These are phyloP conservation scores for Fagopyrum tataricum DNA, from an alignment of 148 eudicot species.

Conservation along the genomic window DNA sequence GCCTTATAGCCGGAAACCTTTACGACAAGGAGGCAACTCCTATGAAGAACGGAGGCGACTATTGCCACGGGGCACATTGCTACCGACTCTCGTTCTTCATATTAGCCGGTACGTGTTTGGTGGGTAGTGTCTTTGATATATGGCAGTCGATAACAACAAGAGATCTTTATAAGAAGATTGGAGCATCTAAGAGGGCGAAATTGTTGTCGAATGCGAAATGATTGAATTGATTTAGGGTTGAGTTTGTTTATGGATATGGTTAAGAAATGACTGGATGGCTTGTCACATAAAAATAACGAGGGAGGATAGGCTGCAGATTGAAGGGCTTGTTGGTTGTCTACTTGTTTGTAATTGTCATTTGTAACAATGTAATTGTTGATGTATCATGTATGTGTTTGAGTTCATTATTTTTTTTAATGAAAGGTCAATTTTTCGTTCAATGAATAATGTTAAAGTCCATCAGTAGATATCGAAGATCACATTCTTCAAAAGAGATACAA, in stretches of 20 bases:
- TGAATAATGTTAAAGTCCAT: too few relatives aligned
- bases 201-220: neutral
- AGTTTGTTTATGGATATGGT: neutral
- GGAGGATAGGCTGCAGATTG: neutral
- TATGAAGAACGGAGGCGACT: conserved; percentile 64
- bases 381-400: neutral
- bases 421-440: neutral
- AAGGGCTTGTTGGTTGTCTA: neutral
- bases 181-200: conserved; percentile 32
- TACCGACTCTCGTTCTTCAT: conserved; percentile 60
- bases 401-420: neutral
- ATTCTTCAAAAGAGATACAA: too few relatives aligned
- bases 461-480: too few relatives aligned
- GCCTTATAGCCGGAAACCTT: conserved; percentile 74
- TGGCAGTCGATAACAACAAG: conserved; percentile 45
- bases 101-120: conserved; percentile 55
- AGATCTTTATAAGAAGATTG: conserved; percentile 44
- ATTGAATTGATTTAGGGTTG: neutral
- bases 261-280: neutral
- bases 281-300: neutral
- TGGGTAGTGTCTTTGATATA: conserved; percentile 57
- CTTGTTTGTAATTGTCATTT: neutral
- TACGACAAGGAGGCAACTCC: conserved; percentile 71
- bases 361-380: neutral
- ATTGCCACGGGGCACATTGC: conserved; percentile 68